Conservation (phyloP, 1,284 basidiomycete species). For the Melampsora larici-populina region DNA sequence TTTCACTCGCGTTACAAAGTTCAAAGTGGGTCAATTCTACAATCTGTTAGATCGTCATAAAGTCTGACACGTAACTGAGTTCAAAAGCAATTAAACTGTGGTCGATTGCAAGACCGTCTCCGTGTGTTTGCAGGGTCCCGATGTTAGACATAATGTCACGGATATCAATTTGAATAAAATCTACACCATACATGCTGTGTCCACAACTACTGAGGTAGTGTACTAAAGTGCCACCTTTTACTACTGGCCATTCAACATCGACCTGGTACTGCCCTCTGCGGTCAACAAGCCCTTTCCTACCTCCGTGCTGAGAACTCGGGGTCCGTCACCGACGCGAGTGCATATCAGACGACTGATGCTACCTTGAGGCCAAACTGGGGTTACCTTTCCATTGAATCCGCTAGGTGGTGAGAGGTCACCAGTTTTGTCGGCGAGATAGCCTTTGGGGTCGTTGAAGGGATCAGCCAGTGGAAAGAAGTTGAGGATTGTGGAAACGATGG, state of each 20-base stretch:
- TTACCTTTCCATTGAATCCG: constrained; percentile 75
- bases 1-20: too few species aligned
- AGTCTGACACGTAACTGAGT: too few species aligned
- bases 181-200: too few species aligned
- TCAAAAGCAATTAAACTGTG: too few species aligned
- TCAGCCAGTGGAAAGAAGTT: constrained; percentile 77
- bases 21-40: too few species aligned
- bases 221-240: not conserved
- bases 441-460: constrained; percentile 48
- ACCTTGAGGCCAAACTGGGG: constrained; percentile 67
- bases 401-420: constrained; percentile 55
- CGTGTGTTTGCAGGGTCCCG: too few species aligned
- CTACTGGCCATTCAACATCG: not conserved
- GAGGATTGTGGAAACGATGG: constrained; percentile 71
- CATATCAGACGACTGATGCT: constrained; percentile 84
- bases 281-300: constrained; percentile 54
- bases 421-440: constrained; percentile 51
- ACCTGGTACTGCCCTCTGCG: constrained; percentile 55
- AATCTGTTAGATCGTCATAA: too few species aligned
- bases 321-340: constrained; percentile 85
- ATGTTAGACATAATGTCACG: too few species aligned
- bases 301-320: constrained; percentile 59
- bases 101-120: too few species aligned
- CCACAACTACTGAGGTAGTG: too few species aligned
- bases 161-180: too few species aligned